phyloP scores from a whole-genome alignment of 345 rosid species.

The Arabidopsis thaliana region TAIR10.1 NC_003076.8:8712501-8713000 shows the following conservation, averaged over 20 bases:
- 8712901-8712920: conserved; percentile 46
- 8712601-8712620: too few species aligned
- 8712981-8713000: conserved; percentile 2
- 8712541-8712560: background rate
- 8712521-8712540: background rate
- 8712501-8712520: background rate
- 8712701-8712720: background rate
- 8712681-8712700: background rate
- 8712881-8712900: conserved; percentile 45
- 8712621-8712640: background rate
- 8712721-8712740: background rate
- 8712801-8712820: conserved; percentile 36
- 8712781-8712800: conserved; percentile 36
- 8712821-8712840: conserved; percentile 34
- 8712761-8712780: background rate
- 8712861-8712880: conserved; percentile 36
- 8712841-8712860: background rate
- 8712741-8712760: background rate
- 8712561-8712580: background rate
- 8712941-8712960: conserved; percentile 24
- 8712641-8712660: background rate
- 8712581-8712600: background rate
- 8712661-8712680: background rate
- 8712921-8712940: conserved; percentile 12
- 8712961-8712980: conserved; percentile 11